Base-by-base conservation (phyloP, 2,329 filamentous ascomycete species). In the Diplodia scrobiculata region DNA sequence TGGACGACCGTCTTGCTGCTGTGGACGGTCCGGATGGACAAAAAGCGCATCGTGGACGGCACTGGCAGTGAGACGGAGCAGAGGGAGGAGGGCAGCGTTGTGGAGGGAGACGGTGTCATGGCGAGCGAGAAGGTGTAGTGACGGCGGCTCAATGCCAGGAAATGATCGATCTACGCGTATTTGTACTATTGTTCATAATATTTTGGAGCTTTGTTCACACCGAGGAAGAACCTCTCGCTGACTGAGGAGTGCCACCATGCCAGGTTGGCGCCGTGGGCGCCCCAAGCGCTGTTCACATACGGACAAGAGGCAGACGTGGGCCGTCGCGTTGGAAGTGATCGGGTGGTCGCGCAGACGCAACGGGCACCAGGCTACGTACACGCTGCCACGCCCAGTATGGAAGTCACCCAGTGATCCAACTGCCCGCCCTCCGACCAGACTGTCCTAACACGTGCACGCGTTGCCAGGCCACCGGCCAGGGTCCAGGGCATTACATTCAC, bases 1-100 rank as follows among this genome's bases (percentile, higher is more conserved):
- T 90, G 88, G 88, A 86, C 85, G 1, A 82, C 75, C 0, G 79
- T 80, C 1, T 73, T 89, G 50, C 78, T 84, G 0, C 85, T 79
- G 70, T 75, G 83, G 69, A 65, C 63, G 2, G 27, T 27, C 2
- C 29, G 29, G 6, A 19, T 13, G n/a, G 53, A 58, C 1, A 65
- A 58, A 29, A 36, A 19, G 4, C 52, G 38, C 10, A 21, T 65
- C 17, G 63, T 55, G 19, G 63, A 65, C 19, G 63, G 52, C 6
- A 41, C 51, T 3, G 52, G 27, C 11, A 25, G 29, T 17, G 63
- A 58, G 48, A 7, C 13, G 14, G 51, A 34, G 27, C 62, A 45
- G 25, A 64, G 66, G 13, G 67, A 54, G 52, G 73, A 70, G 10
- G 71, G 72, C 4, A 62, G 58, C 29, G 7, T 58, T 68, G 14